Evolutionary conservation across 1,284 basidiomycete genomes (phyloP).

Genomic region (Trichosporon asahii): DNA sequence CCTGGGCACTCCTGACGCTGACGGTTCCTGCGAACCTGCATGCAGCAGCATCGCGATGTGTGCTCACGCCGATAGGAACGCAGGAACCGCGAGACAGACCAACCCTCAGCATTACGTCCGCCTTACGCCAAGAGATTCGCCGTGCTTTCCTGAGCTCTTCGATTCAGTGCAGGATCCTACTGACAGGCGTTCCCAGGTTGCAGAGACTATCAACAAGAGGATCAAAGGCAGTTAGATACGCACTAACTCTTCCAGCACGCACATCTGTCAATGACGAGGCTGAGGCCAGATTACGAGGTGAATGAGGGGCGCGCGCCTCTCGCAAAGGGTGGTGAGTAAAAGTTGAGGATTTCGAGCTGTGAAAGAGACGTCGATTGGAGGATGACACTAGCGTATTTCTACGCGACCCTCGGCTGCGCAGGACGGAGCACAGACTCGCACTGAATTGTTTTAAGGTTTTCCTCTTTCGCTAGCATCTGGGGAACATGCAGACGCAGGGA

Average conservation of each 20-base stretch:
- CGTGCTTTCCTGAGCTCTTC: not conserved
- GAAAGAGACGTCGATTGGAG: too few relatives aligned
- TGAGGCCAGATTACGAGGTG: not conserved
- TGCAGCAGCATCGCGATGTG: too few relatives aligned
- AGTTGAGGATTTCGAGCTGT: too few relatives aligned
- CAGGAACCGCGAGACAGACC: not conserved
- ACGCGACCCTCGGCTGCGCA: not conserved
- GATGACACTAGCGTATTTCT: too few relatives aligned
- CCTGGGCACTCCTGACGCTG: not conserved
- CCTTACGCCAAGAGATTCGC: not conserved
- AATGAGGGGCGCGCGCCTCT: not conserved
- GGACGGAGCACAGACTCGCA: not conserved
- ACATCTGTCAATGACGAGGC: too few relatives aligned
- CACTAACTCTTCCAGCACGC: not conserved
- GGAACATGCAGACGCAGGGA: not conserved
- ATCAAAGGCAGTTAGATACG: not conserved
- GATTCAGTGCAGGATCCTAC: not conserved
- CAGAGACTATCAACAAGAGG: not conserved
- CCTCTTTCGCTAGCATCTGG: not conserved
- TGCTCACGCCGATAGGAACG: too few relatives aligned
- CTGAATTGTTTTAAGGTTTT: conserved; percentile 6
- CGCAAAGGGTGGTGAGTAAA: too few relatives aligned
- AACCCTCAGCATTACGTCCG: not conserved
- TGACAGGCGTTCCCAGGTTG: not conserved
- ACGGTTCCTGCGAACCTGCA: not conserved